These are phyloP conservation scores for Umbilicus rupestris DNA, from an alignment of 164 flowering plant genomes.

Conservation along the genomic window DNA sequence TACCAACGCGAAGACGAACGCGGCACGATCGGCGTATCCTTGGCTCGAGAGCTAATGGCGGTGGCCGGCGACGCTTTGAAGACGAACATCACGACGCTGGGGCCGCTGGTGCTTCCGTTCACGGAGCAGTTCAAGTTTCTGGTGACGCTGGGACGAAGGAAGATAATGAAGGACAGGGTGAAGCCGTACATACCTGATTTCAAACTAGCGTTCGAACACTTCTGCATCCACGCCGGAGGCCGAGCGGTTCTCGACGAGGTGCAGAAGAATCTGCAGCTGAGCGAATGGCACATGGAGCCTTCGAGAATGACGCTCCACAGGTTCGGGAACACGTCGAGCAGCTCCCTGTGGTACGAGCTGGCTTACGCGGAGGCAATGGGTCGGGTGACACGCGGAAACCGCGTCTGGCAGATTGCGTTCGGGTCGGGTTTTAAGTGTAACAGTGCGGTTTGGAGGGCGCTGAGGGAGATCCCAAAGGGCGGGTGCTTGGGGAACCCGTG, in stretches of 20 bases:
- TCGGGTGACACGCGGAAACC: constrained; percentile 43
- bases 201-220: constrained; percentile 44
- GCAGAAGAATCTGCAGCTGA: constrained; percentile 60
- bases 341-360: constrained; percentile 36
- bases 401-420: constrained; percentile 86
- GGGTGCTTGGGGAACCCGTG: constrained; percentile 35
- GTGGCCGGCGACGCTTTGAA: constrained; percentile 82
- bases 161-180: constrained; percentile 39
- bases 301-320: constrained; percentile 82
- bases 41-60: constrained; percentile 71
- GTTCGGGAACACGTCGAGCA: constrained; percentile 69
- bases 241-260: constrained; percentile 71
- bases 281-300: constrained; percentile 88
- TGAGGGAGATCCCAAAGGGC: constrained; percentile 22
- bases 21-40: constrained; percentile 56
- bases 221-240: constrained; percentile 82
- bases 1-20: constrained; percentile 61
- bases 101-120: constrained; percentile 62
- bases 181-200: constrained; percentile 84
- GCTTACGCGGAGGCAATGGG: constrained; percentile 66
- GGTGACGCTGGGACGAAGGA: constrained; percentile 36
- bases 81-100: constrained; percentile 71
- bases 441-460: constrained; percentile 79
- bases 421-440: constrained; percentile 92
- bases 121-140: constrained; percentile 69